Base-by-base conservation (phyloP, 805 yeast genomes). In the Zygosaccharomyces lentus region DNA sequence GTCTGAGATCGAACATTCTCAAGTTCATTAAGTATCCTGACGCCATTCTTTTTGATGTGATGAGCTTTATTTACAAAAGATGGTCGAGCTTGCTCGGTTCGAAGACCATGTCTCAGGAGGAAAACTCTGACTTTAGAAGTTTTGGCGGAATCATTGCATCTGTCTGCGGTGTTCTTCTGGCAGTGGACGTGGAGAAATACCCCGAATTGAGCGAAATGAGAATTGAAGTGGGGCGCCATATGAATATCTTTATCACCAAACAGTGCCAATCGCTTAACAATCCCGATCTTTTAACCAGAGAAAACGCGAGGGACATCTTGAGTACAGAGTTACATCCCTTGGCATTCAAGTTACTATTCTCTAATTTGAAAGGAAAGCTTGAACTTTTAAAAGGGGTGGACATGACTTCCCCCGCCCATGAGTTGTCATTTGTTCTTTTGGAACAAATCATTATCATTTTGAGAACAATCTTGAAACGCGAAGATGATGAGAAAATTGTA, bases 91-190 rank as follows among this genome's bases (percentile, higher is more conserved):
- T 55, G 27, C 48, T 47, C 26, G 43, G 47, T 16, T 52, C 30
- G 4, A 53, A 49, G 15, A 57, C 54, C 24, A 29, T 53, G 15
- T 56, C 63, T 41, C 49, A 66, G 54, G 55, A 74, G 56, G 66
- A 78, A 61, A 48, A 64, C 37, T 54, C 68, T 8, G 74, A 79
- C 21, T 80, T 80, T 63, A 70, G 84, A 54, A 84, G 81, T 57
- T 82, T 75, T 58, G 81, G 88, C 2, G 93, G 91, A 7, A 80
- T 82, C 49, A 62, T 87, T 49, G 87, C 88, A 2, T 78, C 88
- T 0, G 68, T 83, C 0, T 76, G 87, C 41, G 88, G 95, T 36
- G 72, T 81, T 12, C 76, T 84, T 46, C 59, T 82, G 45, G 51
- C 56, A 41, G 48, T 63, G 26, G 64, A 61, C 39, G 57, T 50